Evolutionary conservation across 1,139 yeast genomes (phyloP).

Genomic region (Suhomyces ambrosiae): DNA sequence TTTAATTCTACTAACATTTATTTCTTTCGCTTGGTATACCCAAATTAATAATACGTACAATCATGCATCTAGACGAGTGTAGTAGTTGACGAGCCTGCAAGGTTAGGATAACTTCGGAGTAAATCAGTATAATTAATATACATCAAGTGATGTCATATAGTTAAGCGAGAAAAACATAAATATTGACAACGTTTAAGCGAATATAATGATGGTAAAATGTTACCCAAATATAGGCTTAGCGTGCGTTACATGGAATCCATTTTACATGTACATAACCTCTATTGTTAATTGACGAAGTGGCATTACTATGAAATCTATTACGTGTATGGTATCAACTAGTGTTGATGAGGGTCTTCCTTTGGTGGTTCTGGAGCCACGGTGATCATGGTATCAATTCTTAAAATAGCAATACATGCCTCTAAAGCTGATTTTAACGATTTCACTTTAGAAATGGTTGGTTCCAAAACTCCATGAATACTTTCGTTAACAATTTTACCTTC

Average conservation of each 20-base stretch:
- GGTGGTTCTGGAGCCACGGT: slow-evolving; percentile 96
- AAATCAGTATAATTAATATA: no score
- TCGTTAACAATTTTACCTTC: slow-evolving; percentile 92
- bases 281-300: no score
- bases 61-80: slow-evolving; percentile 2
- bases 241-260: no score
- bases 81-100: not conserved
- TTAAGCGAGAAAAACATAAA: no score
- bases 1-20: not conserved
- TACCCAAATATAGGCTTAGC: no score
- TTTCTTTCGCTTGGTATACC: not conserved
- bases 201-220: no score
- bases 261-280: no score
- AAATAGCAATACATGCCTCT: slow-evolving; percentile 96
- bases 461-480: slow-evolving; percentile 81
- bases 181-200: no score
- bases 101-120: no score
- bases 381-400: slow-evolving; percentile 98
- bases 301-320: slow-evolving; percentile 5
- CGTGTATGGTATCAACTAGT: slow-evolving; percentile 27
- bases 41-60: not conserved
- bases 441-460: slow-evolving; percentile 91
- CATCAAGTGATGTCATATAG: no score
- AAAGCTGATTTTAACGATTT: slow-evolving; percentile 92
- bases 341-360: slow-evolving; percentile 84